A percentile compares a stretch with the other conserved stretches of the same genome.
Evolutionary conservation across 768 basidiomycete genomes (phyloP).

Genomic region (Kwoniella mangroviensis): DNA sequence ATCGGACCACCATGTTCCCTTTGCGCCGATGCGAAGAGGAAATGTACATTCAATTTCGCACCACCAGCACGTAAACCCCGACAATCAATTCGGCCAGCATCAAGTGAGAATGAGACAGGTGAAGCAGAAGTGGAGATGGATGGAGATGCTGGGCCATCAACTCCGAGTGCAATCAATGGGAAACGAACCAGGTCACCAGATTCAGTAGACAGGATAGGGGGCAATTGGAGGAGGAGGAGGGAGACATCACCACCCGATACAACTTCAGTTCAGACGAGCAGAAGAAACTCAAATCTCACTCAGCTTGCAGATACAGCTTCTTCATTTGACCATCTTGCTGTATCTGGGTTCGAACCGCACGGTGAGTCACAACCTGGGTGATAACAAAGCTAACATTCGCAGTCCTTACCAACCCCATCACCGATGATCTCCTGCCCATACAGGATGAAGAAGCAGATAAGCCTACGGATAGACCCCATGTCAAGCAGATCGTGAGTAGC

Average conservation of each 20-base stretch:
- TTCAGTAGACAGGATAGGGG: neutral
- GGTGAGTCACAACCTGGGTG: slow-evolving; percentile 4
- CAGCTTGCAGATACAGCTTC: slow-evolving; percentile 19
- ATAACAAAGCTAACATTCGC: neutral
- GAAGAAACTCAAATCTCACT: neutral
- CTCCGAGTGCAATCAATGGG: slow-evolving; percentile 7
- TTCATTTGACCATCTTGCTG: slow-evolving; percentile 29
- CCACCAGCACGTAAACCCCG: slow-evolving; percentile 23
- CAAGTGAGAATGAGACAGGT: neutral
- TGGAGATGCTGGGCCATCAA: neutral
- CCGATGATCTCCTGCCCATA: slow-evolving; percentile 38
- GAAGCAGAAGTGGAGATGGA: neutral
- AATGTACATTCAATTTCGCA: slow-evolving; percentile 29
- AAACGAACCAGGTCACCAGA: slow-evolving; percentile 12
- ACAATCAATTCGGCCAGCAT: neutral
- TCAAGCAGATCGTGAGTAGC: slow-evolving; percentile 31
- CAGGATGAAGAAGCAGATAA: slow-evolving; percentile 25
- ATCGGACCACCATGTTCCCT: slow-evolving; percentile 30
- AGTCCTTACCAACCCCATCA: slow-evolving; percentile 34
- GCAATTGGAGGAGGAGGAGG: slow-evolving; percentile 14
- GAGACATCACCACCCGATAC: slow-evolving; percentile 9
- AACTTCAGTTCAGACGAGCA: neutral
- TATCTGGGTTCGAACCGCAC: slow-evolving; percentile 18
- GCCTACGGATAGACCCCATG: slow-evolving; percentile 21
- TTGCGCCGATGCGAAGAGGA: slow-evolving; percentile 22